A percentile compares a stretch with the other conserved stretches of the same genome.
phyloP scores from a whole-genome alignment of 2,329 filamentous ascomycete genomes.

The Proliferodiscus dingleyae region DNA sequence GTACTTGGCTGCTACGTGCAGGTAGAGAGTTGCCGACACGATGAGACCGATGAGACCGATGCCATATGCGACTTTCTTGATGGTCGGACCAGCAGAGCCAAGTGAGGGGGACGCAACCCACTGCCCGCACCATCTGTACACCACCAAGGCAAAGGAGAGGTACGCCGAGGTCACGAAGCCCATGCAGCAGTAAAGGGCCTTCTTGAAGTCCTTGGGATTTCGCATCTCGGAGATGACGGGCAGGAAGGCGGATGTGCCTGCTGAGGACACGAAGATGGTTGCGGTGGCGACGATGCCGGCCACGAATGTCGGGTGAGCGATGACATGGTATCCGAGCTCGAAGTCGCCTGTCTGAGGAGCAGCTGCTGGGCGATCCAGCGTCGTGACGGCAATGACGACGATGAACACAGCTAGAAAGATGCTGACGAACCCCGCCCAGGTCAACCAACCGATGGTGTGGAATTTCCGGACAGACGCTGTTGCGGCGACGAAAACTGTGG shows the following conservation, averaged over 20 bases:
- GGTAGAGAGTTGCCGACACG: slow-evolving; percentile 38
- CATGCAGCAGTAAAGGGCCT: slow-evolving; percentile 57
- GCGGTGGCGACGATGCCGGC: slow-evolving; percentile 52
- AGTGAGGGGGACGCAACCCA: slow-evolving; percentile 60
- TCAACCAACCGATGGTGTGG: slow-evolving; percentile 56
- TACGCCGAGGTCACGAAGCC: slow-evolving; percentile 52
- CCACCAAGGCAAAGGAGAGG: slow-evolving; percentile 47
- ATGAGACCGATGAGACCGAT: slow-evolving; percentile 51
- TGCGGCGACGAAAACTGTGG: slow-evolving; percentile 44
- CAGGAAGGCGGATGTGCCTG: slow-evolving; percentile 56
- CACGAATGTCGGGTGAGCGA: slow-evolving; percentile 53
- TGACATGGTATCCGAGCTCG: slow-evolving; percentile 53
- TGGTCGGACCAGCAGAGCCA: slow-evolving; percentile 51
- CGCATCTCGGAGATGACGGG: slow-evolving; percentile 63
- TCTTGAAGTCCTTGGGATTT: slow-evolving; percentile 53
- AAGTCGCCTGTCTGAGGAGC: slow-evolving; percentile 55
- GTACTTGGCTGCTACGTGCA: slow-evolving; percentile 50
- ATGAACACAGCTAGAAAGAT: slow-evolving; percentile 55
- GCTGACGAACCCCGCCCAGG: slow-evolving; percentile 54
- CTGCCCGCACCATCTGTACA: slow-evolving; percentile 56
- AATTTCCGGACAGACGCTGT: slow-evolving; percentile 53
- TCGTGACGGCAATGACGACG: slow-evolving; percentile 49
- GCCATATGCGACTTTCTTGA: slow-evolving; percentile 60
- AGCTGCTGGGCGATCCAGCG: slow-evolving; percentile 51
- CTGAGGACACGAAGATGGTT: slow-evolving; percentile 56